Base-by-base conservation (phyloP, 176 grass and related monocot genomes). In the Elymus sibiricus region DNA sequence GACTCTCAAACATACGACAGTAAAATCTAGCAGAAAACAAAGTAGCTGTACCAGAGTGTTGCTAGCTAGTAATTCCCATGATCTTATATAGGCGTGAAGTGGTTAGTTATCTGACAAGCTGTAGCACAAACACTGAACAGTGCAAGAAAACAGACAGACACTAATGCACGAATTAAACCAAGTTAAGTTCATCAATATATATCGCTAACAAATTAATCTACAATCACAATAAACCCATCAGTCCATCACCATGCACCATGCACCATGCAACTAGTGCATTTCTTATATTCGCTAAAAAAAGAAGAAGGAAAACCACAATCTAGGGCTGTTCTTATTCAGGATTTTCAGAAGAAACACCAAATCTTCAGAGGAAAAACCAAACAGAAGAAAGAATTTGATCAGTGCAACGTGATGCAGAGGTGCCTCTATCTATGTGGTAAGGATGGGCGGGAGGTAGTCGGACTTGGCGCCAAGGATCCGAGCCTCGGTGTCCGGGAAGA, bases 401-500 rank as follows among this genome's bases (percentile, higher is more conserved):
- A 25, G 10, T n/a, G 59, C 61, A 31, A 66, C 12, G 63, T 19
- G 27, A 16, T 67, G 27, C 55, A 44, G 25, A 84, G 53, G 39
- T 13, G 61, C 28, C 5, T 53, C 80, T 90, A 92, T 46, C 79
- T 89, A 93, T 37, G 94, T 92, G 82, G 94, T 97, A 56, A 97
- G 87, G n/a, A 94, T 92, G 8, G 92, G 89, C 65, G 90, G 94
- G 56, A 97, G 85, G 76, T 92, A 97, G 29, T 94, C 92, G 2
- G 94, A 97, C 78, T 97, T 97, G 80, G 77, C 74, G 85, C 94
- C 94, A 0, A 94, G 90, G 27, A 97, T 80, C 68, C 87, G 17
- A 7, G 90, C 92, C 86, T 86, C 53, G n/a, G 92, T 97, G 88
- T 94, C 92, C 1, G 90, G 94, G 79, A 97, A 97, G 85, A 94